Conservation (phyloP, 345 rosid species). For the Geranium rotundifolium region DNA sequence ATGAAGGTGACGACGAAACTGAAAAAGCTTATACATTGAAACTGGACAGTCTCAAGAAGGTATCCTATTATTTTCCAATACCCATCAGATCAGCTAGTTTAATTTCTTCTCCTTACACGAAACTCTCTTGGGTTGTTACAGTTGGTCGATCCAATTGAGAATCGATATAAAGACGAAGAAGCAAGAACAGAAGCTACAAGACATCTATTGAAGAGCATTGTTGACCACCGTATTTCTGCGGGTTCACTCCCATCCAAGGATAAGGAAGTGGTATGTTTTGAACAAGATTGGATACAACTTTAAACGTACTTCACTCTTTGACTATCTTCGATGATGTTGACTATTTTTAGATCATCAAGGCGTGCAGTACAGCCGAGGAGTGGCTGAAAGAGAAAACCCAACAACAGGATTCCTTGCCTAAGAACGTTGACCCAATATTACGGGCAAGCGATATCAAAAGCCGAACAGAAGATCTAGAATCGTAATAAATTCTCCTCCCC, state of each 20-base stretch:
- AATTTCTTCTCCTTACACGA: conserved; percentile 1
- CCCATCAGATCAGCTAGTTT: background rate
- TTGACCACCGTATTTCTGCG: conserved; percentile 20
- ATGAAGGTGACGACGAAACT: conserved; percentile 51
- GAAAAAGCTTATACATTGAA: conserved; percentile 32
- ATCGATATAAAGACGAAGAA: conserved; percentile 43
- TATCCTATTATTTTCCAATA: conserved; percentile 5
- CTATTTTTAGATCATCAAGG: conserved; percentile 28
- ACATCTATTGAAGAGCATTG: conserved; percentile 30
- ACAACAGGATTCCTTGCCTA: conserved; percentile 39
- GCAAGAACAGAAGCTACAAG: conserved; percentile 37
- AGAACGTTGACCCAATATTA: conserved; percentile 28
- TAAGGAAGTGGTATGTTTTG: conserved; percentile 24
- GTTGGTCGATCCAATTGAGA: conserved; percentile 47
- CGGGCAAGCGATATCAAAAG: conserved; percentile 42
- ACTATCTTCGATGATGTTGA: background rate
- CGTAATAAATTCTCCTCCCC: conserved; percentile 16
- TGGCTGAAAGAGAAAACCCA: conserved; percentile 46
- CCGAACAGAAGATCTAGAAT: conserved; percentile 29
- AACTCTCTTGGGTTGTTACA: conserved; percentile 8
- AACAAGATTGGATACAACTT: conserved; percentile 2
- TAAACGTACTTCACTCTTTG: background rate
- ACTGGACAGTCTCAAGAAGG: conserved; percentile 38
- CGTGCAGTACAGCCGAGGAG: conserved; percentile 42
- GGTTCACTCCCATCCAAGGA: conserved; percentile 29